Evolutionary conservation across 805 yeast species (phyloP), one percentile per base, ranked within the genome.

Genomic region (Candida ponderosae): DNA sequence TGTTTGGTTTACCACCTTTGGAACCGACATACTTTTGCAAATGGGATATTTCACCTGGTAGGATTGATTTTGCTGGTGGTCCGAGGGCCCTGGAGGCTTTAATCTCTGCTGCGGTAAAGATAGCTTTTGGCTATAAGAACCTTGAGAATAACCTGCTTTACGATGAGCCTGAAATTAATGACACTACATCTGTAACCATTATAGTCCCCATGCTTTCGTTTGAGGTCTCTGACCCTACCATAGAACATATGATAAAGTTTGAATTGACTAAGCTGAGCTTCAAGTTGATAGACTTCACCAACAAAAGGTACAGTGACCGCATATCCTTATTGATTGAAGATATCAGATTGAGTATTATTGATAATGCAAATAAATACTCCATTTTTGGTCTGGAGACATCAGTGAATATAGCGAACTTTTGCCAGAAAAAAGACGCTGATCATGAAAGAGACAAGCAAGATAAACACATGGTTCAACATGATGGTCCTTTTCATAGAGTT

Each of bases 1-100:
- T 89, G 79, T 87, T 87, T 63, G 98, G 98, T 0, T 54, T 87
- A 3, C 96, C 96, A 0, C 97, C 97, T 0, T 64, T 68, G 7
- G 95, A 86, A 53, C 87, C 90, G 1, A 86, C 97, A 0, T 93
- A 85, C 53, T 77, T 74, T 44, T 88, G 96, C 50, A 80, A 84
- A 41, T 93, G 98, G 98, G 89, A 82, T 41, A 76, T 93, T 46
- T 74, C 72, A 20, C 53, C 81, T 1, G 95, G 89, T 9, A 65
- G 63, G 5, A 60, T 88, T 5, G 39, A 47, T 1, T 57, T 85
- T 11, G 69, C 76, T 39, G 72, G 84, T 1, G 60, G 68, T 9
- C 63, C 78, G 0, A 40, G 48, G 4, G 68, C 76, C 40, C 18
- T 78, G 9, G 60, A 63, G 28, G 68, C 71, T 1, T 50, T 82